These are phyloP conservation scores for Solanum hybrid DNA, from an alignment of 305 asterid species.

Conservation along the genomic window DNA sequence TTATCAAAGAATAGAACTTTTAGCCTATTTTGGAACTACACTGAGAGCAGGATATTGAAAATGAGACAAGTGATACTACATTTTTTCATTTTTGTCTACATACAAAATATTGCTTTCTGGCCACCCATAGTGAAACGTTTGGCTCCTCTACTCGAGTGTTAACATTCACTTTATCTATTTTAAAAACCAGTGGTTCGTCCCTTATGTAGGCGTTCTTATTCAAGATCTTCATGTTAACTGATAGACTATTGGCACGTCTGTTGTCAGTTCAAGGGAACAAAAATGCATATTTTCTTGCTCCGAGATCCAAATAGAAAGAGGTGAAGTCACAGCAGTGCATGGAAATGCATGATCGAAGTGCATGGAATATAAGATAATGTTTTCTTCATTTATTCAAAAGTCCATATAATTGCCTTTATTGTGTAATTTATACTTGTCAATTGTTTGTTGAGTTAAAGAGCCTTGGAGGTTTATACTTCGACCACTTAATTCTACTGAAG, in stretches of 20 bases:
- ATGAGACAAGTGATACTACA: no score
- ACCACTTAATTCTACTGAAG: background rate
- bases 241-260: background rate
- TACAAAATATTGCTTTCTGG: background rate
- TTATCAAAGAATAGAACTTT: background rate
- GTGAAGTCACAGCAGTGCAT: background rate
- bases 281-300: background rate
- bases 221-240: background rate
- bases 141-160: background rate
- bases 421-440: background rate
- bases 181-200: background rate
- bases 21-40: background rate
- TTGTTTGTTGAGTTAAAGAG: background rate
- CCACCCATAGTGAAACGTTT: background rate
- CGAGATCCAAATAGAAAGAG: background rate
- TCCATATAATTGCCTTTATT: background rate
- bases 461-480: background rate
- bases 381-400: background rate
- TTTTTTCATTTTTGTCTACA: background rate
- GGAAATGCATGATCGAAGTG: background rate
- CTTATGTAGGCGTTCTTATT: background rate
- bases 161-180: background rate
- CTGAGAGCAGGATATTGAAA: background rate
- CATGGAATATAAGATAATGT: background rate
- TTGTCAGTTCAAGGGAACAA: background rate